Evolutionary conservation across 1,284 basidiomycete species (phyloP), one percentile per base, ranked within the genome.

Genomic region (Cryptococcus amylolentus): DNA sequence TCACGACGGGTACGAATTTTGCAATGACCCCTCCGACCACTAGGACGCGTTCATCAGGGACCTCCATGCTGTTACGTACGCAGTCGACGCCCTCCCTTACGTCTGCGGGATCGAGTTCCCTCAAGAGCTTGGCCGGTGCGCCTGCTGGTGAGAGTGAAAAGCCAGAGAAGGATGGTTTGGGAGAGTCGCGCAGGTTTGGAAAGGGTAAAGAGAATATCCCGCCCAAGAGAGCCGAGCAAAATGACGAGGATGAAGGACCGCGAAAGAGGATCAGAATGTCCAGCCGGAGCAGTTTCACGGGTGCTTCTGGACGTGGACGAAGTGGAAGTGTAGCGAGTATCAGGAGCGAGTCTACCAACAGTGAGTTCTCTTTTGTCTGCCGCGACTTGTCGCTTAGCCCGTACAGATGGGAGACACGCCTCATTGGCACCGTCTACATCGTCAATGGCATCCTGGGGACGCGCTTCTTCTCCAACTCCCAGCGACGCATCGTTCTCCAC

Each of bases 141-240:
- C 49, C 39, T 39, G 59, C 56, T 16, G 43, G 49, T 14, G 44
- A 45, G 16, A 39, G 42, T n/a, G 28, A 35, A 20, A 8, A 49
- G 31, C 52, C 52, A 8, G 55, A 59, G 27, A 57, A 52, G n/a
- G 48, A 54, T 23, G 59, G 55, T 23, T 58, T 60, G 18, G 12
- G 49, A 6, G 50, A 54, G 2, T 49, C 55, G 3, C 61, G 64
- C 31, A 53, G 66, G n/a, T 66, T 59, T 44, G 71, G 70, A 13
- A 69, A 66, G 56, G 73, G 73, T 37, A 76, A 76, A 57, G 73
- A 76, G 57, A 76, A 76, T 53, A 64, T 76, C 23, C 73, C 73
- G 2, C 73, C 73, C 0, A 67, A 67, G 45, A 69, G 66, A 50
- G 64, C 66, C 14, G 61, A 65, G 28, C 59, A 63, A 10, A 35